Conservation (phyloP, 1,139 yeast genomes). For the Blastobotrys ciferrii region DNA sequence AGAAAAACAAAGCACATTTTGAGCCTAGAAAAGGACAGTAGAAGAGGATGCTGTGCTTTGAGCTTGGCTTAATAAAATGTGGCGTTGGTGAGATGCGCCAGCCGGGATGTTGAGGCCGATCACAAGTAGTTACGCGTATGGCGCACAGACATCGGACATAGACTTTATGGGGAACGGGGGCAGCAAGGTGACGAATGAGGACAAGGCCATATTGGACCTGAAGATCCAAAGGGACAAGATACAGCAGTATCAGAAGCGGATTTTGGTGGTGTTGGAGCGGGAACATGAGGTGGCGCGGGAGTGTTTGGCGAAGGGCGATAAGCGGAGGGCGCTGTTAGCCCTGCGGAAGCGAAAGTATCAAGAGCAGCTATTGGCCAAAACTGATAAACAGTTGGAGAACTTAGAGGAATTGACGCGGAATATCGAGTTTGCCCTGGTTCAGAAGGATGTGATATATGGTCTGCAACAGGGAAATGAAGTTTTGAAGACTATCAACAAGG, state of each 20-base stretch:
- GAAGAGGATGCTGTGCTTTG: too few species aligned
- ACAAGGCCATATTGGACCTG: slow-evolving; percentile 78
- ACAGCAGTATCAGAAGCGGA: slow-evolving; percentile 66
- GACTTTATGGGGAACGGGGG: slow-evolving; percentile 40
- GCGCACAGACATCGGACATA: slow-evolving; percentile 28
- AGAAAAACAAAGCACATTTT: too few species aligned
- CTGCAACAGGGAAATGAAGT: slow-evolving; percentile 76
- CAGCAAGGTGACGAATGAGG: slow-evolving; percentile 72
- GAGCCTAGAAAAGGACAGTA: too few species aligned
- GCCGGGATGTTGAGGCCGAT: too few species aligned
- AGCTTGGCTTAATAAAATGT: too few species aligned
- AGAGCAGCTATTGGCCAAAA: slow-evolving; percentile 60
- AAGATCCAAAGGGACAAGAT: slow-evolving; percentile 86
- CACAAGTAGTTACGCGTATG: too few species aligned
- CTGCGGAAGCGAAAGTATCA: slow-evolving; percentile 81
- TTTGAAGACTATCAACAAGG: slow-evolving; percentile 68
- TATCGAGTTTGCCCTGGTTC: slow-evolving; percentile 86
- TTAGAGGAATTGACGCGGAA: slow-evolving; percentile 53
- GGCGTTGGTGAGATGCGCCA: too few species aligned
- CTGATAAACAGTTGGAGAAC: slow-evolving; percentile 74
- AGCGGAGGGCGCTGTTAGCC: slow-evolving; percentile 63
- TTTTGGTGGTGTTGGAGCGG: slow-evolving; percentile 53
- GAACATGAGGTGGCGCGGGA: slow-evolving; percentile 59
- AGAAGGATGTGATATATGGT: slow-evolving; percentile 79
- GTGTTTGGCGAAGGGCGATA: slow-evolving; percentile 54